Percentiles rank a stretch among this genome's conserved stretches.
Evolutionary conservation across 1,284 basidiomycete species (phyloP).

Genomic region (Tylopilus sp.): DNA sequence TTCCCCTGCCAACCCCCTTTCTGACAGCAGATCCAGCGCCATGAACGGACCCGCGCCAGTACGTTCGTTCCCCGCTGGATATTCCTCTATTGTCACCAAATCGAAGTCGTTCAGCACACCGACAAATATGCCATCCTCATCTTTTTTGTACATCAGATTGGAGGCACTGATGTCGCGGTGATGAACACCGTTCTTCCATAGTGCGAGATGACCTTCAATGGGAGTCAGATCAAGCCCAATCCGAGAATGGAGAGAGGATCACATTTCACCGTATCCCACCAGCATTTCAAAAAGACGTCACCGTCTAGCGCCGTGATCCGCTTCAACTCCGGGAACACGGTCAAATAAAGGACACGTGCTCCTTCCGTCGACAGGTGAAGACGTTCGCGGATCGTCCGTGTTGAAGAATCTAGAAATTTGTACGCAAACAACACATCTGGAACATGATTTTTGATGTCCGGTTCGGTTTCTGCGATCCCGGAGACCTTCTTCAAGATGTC

Average conservation of each 20-base stretch:
- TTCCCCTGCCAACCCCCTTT: constrained; percentile 11
- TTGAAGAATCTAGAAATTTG: neutral
- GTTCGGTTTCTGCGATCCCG: neutral
- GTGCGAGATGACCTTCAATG: neutral
- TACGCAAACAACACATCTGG: neutral
- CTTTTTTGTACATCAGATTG: neutral
- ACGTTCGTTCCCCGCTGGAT: constrained; percentile 6
- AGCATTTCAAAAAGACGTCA: neutral
- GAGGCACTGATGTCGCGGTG: neutral
- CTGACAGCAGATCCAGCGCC: constrained; percentile 29
- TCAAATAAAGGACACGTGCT: neutral
- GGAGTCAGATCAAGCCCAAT: neutral
- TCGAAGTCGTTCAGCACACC: neutral
- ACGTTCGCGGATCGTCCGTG: neutral
- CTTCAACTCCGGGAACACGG: neutral
- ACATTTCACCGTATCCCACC: neutral
- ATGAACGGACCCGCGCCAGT: constrained; percentile 38
- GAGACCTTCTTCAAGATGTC: neutral
- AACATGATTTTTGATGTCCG: neutral
- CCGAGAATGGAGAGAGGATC: neutral
- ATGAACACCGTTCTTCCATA: neutral
- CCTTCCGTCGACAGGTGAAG: neutral
- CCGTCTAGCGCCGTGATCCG: neutral
- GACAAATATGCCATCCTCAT: neutral
- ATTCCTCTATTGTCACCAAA: neutral